These are phyloP conservation scores for Xylaria intraflava DNA, from an alignment of 495 filamentous ascomycete genomes.

Conservation along the genomic window DNA sequence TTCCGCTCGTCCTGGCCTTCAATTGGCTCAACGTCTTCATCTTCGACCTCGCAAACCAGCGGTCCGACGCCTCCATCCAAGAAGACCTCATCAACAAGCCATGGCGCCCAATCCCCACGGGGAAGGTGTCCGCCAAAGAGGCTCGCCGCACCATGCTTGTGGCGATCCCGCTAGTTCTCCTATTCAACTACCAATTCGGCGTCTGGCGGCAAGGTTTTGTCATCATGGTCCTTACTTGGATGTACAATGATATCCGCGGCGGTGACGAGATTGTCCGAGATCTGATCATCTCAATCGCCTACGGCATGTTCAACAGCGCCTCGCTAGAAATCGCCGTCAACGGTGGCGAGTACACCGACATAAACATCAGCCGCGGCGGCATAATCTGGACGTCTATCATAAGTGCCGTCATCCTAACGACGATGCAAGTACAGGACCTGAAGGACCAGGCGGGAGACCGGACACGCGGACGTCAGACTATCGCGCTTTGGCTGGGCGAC, in stretches of 20 bases:
- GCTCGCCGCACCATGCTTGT: slow-evolving; percentile 32
- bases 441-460: slow-evolving; percentile 45
- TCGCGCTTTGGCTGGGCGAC: slow-evolving; percentile 41
- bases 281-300: slow-evolving; percentile 40
- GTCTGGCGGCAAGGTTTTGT: slow-evolving; percentile 27
- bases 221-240: slow-evolving; percentile 37
- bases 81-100: slow-evolving; percentile 55
- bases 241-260: slow-evolving; percentile 51
- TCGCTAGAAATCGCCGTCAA: slow-evolving; percentile 22
- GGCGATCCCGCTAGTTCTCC: slow-evolving; percentile 23
- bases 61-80: slow-evolving; percentile 34
- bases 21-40: slow-evolving; percentile 34
- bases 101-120: slow-evolving; percentile 47
- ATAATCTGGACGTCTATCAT: slow-evolving; percentile 43
- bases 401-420: slow-evolving; percentile 38
- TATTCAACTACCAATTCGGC: slow-evolving; percentile 32
- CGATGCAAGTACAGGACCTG: slow-evolving; percentile 49
- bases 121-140: slow-evolving; percentile 32
- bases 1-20: slow-evolving; percentile 21
- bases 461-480: slow-evolving; percentile 34
- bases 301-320: slow-evolving; percentile 29
- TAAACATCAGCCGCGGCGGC: slow-evolving; percentile 12
- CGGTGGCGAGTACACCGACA: slow-evolving; percentile 2
- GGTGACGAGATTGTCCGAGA: slow-evolving; percentile 43
- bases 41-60: slow-evolving; percentile 47